A percentile compares a stretch with the other conserved stretches of the same genome.
Conservation (phyloP, 768 basidiomycete species). For the Tulasnella sp. region DNA sequence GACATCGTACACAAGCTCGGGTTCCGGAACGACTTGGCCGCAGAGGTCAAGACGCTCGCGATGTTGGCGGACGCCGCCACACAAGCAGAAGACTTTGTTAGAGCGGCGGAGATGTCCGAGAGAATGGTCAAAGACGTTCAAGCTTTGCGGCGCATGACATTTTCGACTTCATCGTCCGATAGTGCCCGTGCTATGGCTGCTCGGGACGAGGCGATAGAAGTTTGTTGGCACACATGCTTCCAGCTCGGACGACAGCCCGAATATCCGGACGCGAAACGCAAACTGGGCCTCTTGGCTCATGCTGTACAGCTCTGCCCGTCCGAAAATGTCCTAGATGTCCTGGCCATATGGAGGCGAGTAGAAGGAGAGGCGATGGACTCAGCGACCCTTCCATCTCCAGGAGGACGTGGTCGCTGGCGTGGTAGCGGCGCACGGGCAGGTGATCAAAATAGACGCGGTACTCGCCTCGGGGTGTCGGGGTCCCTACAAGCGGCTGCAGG, state of each 20-base stretch:
- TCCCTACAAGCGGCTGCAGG: constrained; percentile 11
- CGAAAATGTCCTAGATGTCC: constrained; percentile 66
- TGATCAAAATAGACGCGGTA: constrained; percentile 19
- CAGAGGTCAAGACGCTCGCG: constrained; percentile 70
- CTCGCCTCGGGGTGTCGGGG: neutral
- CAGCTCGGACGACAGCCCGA: constrained; percentile 77
- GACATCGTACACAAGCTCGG: constrained; percentile 87
- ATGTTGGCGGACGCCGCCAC: constrained; percentile 88
- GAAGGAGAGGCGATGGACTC: constrained; percentile 49
- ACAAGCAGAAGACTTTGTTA: constrained; percentile 65
- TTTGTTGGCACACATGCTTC: constrained; percentile 85
- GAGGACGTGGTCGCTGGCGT: neutral
- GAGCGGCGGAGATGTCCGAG: constrained; percentile 61
- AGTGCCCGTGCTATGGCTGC: neutral
- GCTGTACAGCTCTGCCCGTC: constrained; percentile 81
- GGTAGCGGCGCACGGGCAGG: constrained; percentile 1
- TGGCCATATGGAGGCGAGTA: constrained; percentile 63
- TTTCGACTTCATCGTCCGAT: neutral
- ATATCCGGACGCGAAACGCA: constrained; percentile 55
- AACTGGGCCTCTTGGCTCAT: constrained; percentile 61
- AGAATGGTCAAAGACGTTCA: constrained; percentile 37
- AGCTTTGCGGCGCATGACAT: neutral
- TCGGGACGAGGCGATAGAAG: constrained; percentile 50
- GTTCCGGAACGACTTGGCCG: constrained; percentile 55
- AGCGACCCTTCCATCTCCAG: too few species aligned